Evolutionary conservation across 2,329 filamentous ascomycete species (phyloP).

Genomic region (Erysiphe pulchra): DNA sequence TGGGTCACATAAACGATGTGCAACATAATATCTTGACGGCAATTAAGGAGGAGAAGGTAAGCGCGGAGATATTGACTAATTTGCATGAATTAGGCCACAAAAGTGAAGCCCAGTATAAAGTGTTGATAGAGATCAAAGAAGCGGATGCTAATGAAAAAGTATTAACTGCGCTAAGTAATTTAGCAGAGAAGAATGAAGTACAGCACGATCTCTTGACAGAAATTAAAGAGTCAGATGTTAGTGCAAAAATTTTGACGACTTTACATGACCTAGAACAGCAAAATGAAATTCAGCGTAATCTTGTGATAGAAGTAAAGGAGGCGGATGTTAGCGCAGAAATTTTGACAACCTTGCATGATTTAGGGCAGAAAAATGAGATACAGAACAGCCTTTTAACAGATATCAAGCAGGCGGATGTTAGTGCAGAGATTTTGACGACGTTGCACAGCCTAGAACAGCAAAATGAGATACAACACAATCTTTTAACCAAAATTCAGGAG

Average conservation of each 20-base stretch:
- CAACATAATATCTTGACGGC: conserved; percentile 6
- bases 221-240: too few species aligned
- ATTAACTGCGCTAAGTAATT: too few species aligned
- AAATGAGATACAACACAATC: too few species aligned
- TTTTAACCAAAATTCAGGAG: too few species aligned
- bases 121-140: too few species aligned
- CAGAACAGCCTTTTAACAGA: conserved; percentile 7
- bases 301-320: too few species aligned
- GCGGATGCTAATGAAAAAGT: too few species aligned
- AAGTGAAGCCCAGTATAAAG: too few species aligned
- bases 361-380: conserved; percentile 5
- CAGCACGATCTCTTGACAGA: too few species aligned
- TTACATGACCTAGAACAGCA: conserved; percentile 6
- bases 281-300: too few species aligned
- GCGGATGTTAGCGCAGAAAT: conserved; percentile 9
- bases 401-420: conserved; percentile 10
- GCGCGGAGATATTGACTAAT: conserved; percentile 10
- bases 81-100: too few species aligned
- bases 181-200: too few species aligned
- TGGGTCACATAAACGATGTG: conserved; percentile 5
- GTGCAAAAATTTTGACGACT: conserved; percentile 1
- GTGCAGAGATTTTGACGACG: conserved; percentile 12
- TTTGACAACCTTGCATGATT: conserved; percentile 9
- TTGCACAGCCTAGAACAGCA: conserved; percentile 8
- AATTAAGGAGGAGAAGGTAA: conserved; percentile 10